Evolutionary conservation across 1,284 basidiomycete genomes (phyloP), one percentile per base, ranked within the genome.

Genomic region (Erythrobasidium hasegawianum): DNA sequence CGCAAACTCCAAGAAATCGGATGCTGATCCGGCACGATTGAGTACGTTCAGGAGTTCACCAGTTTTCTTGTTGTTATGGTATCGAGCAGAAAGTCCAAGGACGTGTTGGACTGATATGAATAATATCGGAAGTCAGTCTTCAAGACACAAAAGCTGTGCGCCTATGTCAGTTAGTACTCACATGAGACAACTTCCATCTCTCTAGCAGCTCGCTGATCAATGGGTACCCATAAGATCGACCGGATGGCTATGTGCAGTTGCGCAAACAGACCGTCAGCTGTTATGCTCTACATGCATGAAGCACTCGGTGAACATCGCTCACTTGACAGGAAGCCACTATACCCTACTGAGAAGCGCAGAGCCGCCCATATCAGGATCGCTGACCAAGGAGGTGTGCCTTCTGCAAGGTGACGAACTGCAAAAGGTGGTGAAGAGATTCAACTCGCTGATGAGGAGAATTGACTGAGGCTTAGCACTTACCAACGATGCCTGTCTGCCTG

Each of bases 41-140:
- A 86, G 78, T 68, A 85, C 85, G 18, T 84, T 79, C 18, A 86
- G 78, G 16, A 86, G 79, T 72, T 86, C 85, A 39, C 84, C 85
- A 2, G 84, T 86, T 78, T 84, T 84, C 68, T 84, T 83, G 69
- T 83, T 83, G 13, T 84, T 86, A 77, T 93, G 87, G 83, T 88
- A 94, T n/a, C 86, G 83, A 72, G 92, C 85, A 10, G 87, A 88
- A 22, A 95, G 83, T 68, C 87, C 87, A 16, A 91, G 81, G 8
- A 91, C 77, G 72, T 89, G 89, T 67, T 88, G 84, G 76, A 41
- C 59, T 57, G n/a, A 22, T 4, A 33, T 3, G 27, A 57, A 14
- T n/a, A 39, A 16, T 26, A 52, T 38, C 14, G 49, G 20, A 18
- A 38, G 16, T 55, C 20, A 53, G 13, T 13, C 2, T 7, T 4